A percentile compares a stretch with the other conserved stretches of the same genome.
Evolutionary conservation across 331 rosid genomes (phyloP).

Genomic region (Stylosanthes scabra): DNA sequence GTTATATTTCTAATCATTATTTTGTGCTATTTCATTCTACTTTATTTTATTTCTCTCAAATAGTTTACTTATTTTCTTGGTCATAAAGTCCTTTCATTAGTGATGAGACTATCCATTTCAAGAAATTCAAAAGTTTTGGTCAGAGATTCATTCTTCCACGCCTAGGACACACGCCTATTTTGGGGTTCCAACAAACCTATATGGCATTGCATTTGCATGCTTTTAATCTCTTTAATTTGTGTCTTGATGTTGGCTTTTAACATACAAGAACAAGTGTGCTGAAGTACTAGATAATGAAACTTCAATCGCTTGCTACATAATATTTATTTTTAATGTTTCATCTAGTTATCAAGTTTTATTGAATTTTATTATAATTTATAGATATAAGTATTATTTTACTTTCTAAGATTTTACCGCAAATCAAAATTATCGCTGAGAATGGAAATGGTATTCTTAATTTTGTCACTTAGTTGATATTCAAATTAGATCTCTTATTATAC

Average conservation of each 20-base stretch:
- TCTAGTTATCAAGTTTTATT: no score
- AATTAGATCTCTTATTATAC: no score
- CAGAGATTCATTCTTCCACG: conserved; percentile 46
- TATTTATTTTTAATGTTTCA: no score
- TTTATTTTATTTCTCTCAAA: conserved; percentile 9
- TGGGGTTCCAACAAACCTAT: neutral
- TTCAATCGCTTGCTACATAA: neutral
- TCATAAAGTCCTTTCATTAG: conserved; percentile 37
- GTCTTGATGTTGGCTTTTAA: conserved; percentile 14
- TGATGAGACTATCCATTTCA: conserved; percentile 1
- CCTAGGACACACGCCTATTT: conserved; percentile 27
- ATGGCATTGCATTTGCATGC: conserved; percentile 5
- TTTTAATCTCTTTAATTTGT: neutral
- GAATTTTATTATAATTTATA: no score
- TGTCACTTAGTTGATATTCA: no score
- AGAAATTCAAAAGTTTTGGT: conserved; percentile 46
- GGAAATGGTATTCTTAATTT: no score
- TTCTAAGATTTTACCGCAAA: no score
- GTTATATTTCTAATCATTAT: no score
- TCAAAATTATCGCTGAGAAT: no score
- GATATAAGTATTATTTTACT: no score
- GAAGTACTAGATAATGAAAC: neutral
- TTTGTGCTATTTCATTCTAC: neutral
- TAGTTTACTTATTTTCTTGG: conserved; percentile 25
- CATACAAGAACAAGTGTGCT: conserved; percentile 5